Evolutionary conservation across 1,284 basidiomycete genomes (phyloP), one percentile per base, ranked within the genome.

Genomic region (Papiliotrema terrestris): DNA sequence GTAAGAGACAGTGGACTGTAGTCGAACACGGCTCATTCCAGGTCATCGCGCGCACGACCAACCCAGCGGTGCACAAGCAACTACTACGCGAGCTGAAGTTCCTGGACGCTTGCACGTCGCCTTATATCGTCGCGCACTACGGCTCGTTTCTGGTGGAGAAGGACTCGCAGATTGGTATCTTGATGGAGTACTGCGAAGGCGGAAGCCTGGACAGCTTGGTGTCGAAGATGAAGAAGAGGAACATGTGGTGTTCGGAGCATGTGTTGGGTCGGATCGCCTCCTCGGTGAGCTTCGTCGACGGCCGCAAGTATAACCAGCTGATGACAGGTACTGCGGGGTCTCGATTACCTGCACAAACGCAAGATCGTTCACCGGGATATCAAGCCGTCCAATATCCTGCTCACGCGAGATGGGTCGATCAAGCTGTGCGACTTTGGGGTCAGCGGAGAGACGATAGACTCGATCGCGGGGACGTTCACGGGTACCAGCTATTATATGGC

Each of bases 401-500:
- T 98, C 45, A 91, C 93, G 1, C 81, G 83, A 37, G 81, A 88
- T 62, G 95, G 95, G 23, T 79, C 91, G 44, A 87, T 98, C 72
- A 97, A 95, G 77, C 81, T 98, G 9, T 88, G 85, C 74, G 95
- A 98, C 78, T 97, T 98, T 73, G 95, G 95, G 37, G 95, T 98
- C 8, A 95, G 92, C 19, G 95, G 95, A 25, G 91, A 96, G 78
- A 82, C 98, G 45, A 84, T 97, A 63, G 85, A 89, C 70, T 95
- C 91, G 23, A 78, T 89, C 53, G 95, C 95, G 0, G 90, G 88
- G 20, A 98, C 95, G 0, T 98, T 97, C 66, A 97, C 93, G 0
- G 95, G 95, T 1, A 98, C 95, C 2, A 91, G 89, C 67, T 91
- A 90, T 70, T 98, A 98, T 78, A 98, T 98, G 91, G 92, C 93